Conservation (phyloP, 306 rosid genomes). For the Trichosanthes truncata region DNA sequence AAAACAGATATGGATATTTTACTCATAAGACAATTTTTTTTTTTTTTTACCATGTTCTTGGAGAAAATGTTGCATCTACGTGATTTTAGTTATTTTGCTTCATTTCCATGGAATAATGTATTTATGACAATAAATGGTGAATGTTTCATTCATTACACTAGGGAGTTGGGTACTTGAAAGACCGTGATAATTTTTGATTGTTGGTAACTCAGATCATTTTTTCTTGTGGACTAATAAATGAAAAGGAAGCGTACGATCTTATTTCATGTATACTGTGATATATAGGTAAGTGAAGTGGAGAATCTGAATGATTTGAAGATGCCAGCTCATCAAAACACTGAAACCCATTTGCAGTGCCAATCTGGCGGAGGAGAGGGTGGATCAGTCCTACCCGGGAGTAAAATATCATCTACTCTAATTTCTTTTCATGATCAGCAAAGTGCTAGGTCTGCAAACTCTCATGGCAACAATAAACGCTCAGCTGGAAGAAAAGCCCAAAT, state of each 20-base stretch:
- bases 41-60: background rate
- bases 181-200: background rate
- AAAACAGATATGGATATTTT: background rate
- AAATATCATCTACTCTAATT: constrained; percentile 18
- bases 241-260: background rate
- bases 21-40: background rate
- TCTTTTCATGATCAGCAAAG: constrained; percentile 36
- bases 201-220: background rate
- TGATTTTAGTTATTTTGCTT: background rate
- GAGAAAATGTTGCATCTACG: background rate
- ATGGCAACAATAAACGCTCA: constrained; percentile 30
- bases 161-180: background rate
- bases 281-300: constrained; percentile 47
- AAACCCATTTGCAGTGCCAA: constrained; percentile 28
- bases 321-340: constrained; percentile 30
- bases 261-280: background rate
- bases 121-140: background rate
- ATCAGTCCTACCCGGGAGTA: constrained; percentile 38
- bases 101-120: background rate
- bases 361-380: constrained; percentile 35
- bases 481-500: constrained; percentile 60
- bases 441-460: constrained; percentile 28
- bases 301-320: constrained; percentile 24
- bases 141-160: background rate
- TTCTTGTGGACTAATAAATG: background rate